Conservation (phyloP, 139 green algal species). For the Pycnococcus provasolii region DNA sequence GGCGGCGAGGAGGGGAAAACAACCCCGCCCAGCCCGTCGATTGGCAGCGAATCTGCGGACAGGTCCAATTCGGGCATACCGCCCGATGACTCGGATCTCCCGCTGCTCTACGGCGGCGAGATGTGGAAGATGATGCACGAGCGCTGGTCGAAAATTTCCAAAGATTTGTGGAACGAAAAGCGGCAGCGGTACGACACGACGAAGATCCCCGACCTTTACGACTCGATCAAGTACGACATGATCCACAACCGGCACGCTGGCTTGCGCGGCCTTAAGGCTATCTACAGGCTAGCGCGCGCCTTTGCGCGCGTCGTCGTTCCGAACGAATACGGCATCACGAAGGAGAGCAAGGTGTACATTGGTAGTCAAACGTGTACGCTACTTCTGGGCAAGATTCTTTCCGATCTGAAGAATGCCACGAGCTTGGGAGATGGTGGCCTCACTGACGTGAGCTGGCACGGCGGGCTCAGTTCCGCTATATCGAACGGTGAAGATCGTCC, state of each 20-base stretch:
- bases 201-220: conserved; percentile 82
- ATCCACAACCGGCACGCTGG: conserved; percentile 86
- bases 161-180: conserved; percentile 34
- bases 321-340: conserved; percentile 52
- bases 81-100: no score
- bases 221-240: conserved; percentile 62
- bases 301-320: conserved; percentile 75
- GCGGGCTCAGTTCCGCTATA: background rate
- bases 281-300: conserved; percentile 49
- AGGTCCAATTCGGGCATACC: no score
- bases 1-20: background rate
- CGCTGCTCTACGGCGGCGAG: conserved; percentile 19
- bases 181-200: conserved; percentile 37
- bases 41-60: no score
- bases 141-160: conserved; percentile 38
- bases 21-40: no score
- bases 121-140: conserved; percentile 36
- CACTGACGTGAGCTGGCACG: background rate
- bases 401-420: conserved; percentile 67
- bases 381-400: conserved; percentile 84
- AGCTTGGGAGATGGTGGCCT: background rate
- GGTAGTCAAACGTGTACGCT: conserved; percentile 36
- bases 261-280: conserved; percentile 42
- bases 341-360: conserved; percentile 30
- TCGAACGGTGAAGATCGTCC: background rate